Conservation (phyloP, 2,329 filamentous ascomycete species). For the Ilyonectria robusta region DNA sequence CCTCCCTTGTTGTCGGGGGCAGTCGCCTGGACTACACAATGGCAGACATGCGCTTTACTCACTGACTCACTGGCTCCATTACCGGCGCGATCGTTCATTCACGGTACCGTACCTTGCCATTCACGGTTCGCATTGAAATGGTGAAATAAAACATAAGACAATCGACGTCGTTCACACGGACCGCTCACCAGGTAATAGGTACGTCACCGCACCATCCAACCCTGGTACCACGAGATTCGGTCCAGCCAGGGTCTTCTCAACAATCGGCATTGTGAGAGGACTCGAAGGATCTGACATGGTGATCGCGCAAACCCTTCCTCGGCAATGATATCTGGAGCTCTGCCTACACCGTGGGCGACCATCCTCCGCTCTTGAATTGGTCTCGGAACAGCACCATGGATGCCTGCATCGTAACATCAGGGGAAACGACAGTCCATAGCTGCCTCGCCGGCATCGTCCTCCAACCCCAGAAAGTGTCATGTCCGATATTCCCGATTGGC, state of each 20-base stretch:
- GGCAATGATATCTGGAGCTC: neutral
- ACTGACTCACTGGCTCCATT: neutral
- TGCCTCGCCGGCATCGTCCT: constrained; percentile 18
- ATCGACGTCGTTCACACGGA: constrained; percentile 4
- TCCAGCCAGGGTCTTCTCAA: constrained; percentile 4
- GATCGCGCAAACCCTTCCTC: neutral
- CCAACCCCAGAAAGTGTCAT: constrained; percentile 27
- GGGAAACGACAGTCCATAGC: constrained; percentile 10
- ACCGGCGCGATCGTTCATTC: neutral
- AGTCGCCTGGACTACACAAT: neutral
- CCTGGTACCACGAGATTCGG: neutral
- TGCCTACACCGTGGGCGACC: neutral
- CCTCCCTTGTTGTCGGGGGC: neutral
- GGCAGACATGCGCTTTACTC: neutral
- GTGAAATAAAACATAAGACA: constrained; percentile 14
- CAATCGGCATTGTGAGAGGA: neutral
- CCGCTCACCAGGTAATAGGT: constrained; percentile 8
- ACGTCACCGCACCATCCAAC: constrained; percentile 19
- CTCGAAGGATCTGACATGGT: neutral
- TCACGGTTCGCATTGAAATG: constrained; percentile 15
- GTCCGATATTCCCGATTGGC: constrained; percentile 30
- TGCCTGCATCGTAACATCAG: constrained; percentile 7
- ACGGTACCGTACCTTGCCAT: neutral
- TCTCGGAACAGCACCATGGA: neutral
- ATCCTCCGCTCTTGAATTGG: neutral